These are phyloP conservation scores for Oryza nivara DNA, from an alignment of 176 grass and related monocot genomes.

Conservation along the genomic window DNA sequence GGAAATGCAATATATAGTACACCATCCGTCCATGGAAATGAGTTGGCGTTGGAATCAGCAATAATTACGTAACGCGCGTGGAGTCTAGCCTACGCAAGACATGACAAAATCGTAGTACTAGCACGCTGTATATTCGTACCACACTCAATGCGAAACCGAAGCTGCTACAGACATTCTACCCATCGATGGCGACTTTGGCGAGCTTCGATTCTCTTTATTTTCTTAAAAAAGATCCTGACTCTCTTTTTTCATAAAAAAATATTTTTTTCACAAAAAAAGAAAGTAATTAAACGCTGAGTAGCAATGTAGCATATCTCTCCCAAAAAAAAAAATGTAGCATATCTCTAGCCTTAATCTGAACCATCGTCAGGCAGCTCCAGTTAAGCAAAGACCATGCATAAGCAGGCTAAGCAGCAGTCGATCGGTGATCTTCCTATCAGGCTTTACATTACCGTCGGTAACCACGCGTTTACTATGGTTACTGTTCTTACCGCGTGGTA, in stretches of 20 bases:
- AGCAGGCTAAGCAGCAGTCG: not conserved
- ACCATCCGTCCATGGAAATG: not conserved
- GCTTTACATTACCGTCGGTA: too few species aligned
- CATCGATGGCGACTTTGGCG: not conserved
- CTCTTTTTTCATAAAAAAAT: not conserved
- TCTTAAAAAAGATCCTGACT: not conserved
- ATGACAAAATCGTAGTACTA: not conserved
- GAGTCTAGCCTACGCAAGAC: not conserved
- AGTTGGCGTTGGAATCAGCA: not conserved
- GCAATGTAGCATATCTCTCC: not conserved
- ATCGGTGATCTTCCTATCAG: too few species aligned
- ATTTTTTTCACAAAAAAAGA: too few species aligned
- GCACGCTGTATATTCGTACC: not conserved
- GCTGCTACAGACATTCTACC: not conserved
- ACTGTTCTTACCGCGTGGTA: accelerated
- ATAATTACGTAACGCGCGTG: not conserved
- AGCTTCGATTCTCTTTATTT: too few species aligned
- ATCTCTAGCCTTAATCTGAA: not conserved
- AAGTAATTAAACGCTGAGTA: not conserved
- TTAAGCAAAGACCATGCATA: not conserved
- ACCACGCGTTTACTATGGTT: too few species aligned
- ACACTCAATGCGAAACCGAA: not conserved
- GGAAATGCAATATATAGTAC: not conserved
- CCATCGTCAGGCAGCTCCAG: not conserved
- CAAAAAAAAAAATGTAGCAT: too few species aligned